phyloP scores from a whole-genome alignment of 345 rosid genomes.

The Durio zibethinus region DNA sequence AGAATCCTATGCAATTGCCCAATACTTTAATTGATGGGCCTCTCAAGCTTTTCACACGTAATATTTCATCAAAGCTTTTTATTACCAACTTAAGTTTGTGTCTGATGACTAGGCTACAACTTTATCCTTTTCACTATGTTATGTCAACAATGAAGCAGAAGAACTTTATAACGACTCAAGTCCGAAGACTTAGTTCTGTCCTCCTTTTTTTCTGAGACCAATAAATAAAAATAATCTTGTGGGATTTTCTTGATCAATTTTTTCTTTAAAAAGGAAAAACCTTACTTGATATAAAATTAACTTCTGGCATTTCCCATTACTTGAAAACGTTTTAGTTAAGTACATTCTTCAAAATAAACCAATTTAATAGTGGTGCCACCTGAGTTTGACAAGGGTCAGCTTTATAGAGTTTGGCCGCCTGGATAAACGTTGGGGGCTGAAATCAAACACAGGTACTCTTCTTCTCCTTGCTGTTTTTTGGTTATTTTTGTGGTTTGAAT shows the following conservation, averaged over 20 bases:
- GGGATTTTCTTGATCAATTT: neutral
- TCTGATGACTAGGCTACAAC: neutral
- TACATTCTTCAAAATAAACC: no score
- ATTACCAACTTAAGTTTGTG: neutral
- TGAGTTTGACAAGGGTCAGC: neutral
- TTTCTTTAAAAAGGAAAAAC: no score
- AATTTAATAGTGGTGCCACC: neutral
- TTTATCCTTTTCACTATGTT: neutral
- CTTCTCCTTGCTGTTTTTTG: neutral
- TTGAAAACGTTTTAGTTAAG: no score
- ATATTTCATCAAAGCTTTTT: neutral
- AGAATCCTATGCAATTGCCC: neutral
- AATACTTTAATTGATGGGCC: neutral
- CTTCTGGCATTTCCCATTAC: neutral
- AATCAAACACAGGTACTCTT: neutral
- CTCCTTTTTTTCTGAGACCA: neutral
- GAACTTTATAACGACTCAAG: neutral
- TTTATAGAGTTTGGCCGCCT: neutral
- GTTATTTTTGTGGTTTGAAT: neutral
- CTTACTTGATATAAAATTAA: neutral
- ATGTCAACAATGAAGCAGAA: neutral
- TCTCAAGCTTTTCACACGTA: neutral
- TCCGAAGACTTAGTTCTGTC: neutral
- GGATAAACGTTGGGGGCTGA: neutral
- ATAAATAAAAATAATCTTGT: neutral